A percentile compares a stretch with the other conserved stretches of the same genome.
Conservation (phyloP, 257 asterid genomes). For the Primulina eburnea region DNA sequence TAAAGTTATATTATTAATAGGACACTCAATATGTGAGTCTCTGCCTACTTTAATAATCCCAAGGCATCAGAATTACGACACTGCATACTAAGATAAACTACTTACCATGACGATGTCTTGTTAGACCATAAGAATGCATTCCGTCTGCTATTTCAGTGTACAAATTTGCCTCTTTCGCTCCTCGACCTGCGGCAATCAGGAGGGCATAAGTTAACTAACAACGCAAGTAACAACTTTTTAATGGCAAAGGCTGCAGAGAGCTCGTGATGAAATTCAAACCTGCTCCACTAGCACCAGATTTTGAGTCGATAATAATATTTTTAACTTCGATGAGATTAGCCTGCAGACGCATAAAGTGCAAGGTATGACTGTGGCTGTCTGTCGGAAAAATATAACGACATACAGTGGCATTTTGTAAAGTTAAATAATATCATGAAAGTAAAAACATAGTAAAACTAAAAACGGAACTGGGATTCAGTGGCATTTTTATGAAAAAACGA, state of each 20-base stretch:
- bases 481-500: not conserved
- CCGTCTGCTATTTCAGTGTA: constrained; percentile 99
- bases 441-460: not conserved
- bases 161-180: constrained; percentile 90
- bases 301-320: constrained; percentile 84
- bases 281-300: constrained; percentile 99
- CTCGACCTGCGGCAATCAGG: constrained; percentile 59
- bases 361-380: not conserved
- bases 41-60: not conserved
- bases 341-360: constrained; percentile 42
- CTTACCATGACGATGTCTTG: constrained; percentile 94
- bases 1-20: no score
- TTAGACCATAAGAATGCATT: constrained; percentile 79
- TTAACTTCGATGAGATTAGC: constrained; percentile 69
- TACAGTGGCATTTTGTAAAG: no score
- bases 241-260: constrained; percentile 9
- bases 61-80: not conserved
- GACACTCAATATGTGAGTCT: no score
- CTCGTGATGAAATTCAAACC: constrained; percentile 43
- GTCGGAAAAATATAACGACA: not conserved
- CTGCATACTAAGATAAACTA: constrained; percentile 4
- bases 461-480: not conserved
- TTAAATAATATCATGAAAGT: not conserved
- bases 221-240: constrained; percentile 4
- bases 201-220: constrained; percentile 20